These are phyloP conservation scores for Hevea brasiliensis DNA, from an alignment of 345 rosid genomes.

Conservation along the genomic window DNA sequence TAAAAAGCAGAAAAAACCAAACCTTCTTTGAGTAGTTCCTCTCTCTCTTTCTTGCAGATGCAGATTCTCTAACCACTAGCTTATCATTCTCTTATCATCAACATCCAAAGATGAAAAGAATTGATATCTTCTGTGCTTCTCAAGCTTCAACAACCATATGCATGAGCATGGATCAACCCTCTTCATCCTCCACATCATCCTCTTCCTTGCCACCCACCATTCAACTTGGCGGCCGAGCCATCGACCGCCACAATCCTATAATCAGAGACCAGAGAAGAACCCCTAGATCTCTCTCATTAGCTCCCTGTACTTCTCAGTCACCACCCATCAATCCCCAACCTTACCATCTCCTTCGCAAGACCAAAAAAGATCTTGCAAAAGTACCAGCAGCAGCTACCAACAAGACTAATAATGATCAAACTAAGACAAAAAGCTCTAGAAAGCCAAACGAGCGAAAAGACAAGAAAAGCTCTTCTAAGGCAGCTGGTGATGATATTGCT, in stretches of 20 bases:
- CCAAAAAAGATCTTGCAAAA: no score
- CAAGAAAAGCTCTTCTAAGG: constrained; percentile 35
- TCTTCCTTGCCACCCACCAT: constrained; percentile 9
- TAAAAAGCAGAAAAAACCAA: constrained; percentile 22
- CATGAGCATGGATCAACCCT: constrained; percentile 52
- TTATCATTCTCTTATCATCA: constrained; percentile 13
- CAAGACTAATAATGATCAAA: constrained; percentile 8
- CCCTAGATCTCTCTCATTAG: constrained; percentile 38
- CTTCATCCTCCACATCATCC: constrained; percentile 24
- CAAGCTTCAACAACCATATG: constrained; percentile 81
- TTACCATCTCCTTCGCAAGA: constrained; percentile 40
- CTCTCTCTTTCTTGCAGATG: constrained; percentile 10
- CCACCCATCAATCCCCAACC: constrained; percentile 48
- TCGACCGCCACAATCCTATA: constrained; percentile 88
- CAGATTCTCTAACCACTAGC: constrained; percentile 33
- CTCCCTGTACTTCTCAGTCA: constrained; percentile 41
- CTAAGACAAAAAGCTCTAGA: constrained; percentile 22
- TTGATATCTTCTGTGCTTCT: constrained; percentile 73
- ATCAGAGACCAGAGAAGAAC: constrained; percentile 67
- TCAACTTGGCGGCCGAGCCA: constrained; percentile 55
- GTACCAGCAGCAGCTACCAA: not conserved
- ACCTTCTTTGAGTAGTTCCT: constrained; percentile 24
- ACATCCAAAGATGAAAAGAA: constrained; percentile 37
- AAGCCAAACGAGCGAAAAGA: constrained; percentile 21
- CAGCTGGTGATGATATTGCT: not conserved